Conservation (phyloP, 164 flowering plant species). For the Aristolochia contorta region DNA sequence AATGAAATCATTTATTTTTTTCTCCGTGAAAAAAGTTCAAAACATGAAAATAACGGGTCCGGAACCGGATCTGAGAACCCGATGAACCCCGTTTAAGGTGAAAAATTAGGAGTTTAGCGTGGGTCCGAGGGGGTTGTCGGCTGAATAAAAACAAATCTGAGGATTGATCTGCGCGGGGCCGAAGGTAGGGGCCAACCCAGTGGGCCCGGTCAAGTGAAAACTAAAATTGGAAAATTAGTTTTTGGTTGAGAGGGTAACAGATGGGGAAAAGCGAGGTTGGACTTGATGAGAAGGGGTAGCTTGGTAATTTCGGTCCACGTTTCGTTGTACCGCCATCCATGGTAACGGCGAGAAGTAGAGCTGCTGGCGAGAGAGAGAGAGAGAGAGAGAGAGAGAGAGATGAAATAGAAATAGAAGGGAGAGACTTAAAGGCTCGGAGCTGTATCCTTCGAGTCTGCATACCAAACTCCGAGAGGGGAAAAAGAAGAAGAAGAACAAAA, state of each 20-base stretch:
- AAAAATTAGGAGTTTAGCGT: too few relatives aligned
- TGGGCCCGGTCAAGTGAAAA: too few relatives aligned
- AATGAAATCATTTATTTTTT: conserved; percentile 2
- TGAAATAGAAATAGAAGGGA: background rate
- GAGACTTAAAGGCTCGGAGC: conserved; percentile 10
- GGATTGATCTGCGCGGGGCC: too few relatives aligned
- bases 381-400: background rate
- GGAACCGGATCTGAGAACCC: too few relatives aligned
- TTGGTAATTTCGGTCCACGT: background rate
- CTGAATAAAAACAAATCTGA: too few relatives aligned
- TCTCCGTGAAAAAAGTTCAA: too few relatives aligned
- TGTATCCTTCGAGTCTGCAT: conserved; percentile 2
- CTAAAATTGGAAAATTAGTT: background rate
- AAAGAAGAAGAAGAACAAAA: conserved; percentile 1
- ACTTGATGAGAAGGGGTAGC: background rate
- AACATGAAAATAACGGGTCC: too few relatives aligned
- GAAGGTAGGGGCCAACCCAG: too few relatives aligned
- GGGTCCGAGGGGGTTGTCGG: too few relatives aligned
- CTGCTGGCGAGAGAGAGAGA: background rate
- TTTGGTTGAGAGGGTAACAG: background rate
- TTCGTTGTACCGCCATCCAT: background rate
- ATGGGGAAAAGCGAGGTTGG: conserved; percentile 1
- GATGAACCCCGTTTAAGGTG: too few relatives aligned
- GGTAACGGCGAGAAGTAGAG: background rate
- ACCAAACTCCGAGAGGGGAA: conserved; percentile 3